Evolutionary conservation across 139 green algal species (phyloP).

Genomic region (Choricystis sp.): DNA sequence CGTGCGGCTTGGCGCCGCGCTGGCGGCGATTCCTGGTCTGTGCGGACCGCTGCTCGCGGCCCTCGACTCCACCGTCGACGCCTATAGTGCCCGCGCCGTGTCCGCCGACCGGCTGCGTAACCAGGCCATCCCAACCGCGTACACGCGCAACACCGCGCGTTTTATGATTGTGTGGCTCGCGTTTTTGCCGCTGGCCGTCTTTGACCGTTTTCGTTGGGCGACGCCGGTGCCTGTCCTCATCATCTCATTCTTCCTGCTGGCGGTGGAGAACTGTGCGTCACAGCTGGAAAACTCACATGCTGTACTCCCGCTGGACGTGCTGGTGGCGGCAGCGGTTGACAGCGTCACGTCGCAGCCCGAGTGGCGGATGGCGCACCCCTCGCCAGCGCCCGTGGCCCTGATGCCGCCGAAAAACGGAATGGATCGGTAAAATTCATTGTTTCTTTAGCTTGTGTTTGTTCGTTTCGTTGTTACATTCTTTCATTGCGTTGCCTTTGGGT

Average conservation of each 20-base stretch:
- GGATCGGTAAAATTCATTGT: too few species aligned
- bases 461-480: too few species aligned
- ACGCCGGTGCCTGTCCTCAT: neutral
- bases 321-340: too few species aligned
- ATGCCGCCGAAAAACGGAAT: too few species aligned
- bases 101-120: conserved; percentile 10
- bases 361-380: too few species aligned
- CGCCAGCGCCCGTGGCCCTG: too few species aligned
- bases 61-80: conserved; percentile 7
- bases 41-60: conserved; percentile 4
- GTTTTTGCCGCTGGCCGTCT: conserved; percentile 38
- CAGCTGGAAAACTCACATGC: neutral
- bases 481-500: too few species aligned
- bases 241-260: neutral
- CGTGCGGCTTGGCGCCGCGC: conserved; percentile 12
- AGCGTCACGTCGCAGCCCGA: too few species aligned
- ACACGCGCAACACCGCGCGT: conserved; percentile 42
- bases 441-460: too few species aligned
- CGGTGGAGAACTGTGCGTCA: neutral
- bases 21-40: conserved; percentile 56
- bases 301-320: neutral
- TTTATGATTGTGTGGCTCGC: conserved; percentile 55
- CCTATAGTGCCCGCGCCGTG: conserved; percentile 7
- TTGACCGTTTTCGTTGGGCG: neutral
- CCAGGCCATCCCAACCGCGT: conserved; percentile 8